Evolutionary conservation across 768 basidiomycete species (phyloP), one percentile per base, ranked within the genome.

Genomic region (Leccinum disarticulatum): DNA sequence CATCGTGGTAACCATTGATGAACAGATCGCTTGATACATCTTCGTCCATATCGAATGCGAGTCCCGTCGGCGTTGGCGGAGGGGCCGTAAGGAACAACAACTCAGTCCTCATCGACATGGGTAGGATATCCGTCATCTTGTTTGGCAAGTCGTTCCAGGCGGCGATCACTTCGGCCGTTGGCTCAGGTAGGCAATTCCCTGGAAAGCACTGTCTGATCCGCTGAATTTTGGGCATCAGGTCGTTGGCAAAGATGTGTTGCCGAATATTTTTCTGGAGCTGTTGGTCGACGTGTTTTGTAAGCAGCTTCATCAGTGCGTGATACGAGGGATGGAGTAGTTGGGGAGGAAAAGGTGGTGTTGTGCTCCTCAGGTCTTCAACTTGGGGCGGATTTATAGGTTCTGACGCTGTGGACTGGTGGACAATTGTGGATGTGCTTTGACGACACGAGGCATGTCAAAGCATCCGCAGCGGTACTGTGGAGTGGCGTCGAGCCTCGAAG

Each of bases 111-210:
- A 58, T 47, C 3, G 55, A 58, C 55, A 59, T 50, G 4, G 68
- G 46, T n/a, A 64, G 28, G 53, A 49, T 36, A 14, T 63, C 52
- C 28, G 52, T 19, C 6, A 14, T 73, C 7, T 52, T 11, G 19
- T 73, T 73, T n/a, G 73, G 73, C 31, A 72, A n/a, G 36, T 62
- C 55, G 8, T 54, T 46, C 72, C 72, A 73, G 13, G 64, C 63
- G n/a, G 58, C 64, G 49, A n/a, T 59, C 38, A 69, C 55, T 31
- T 58, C 35, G 14, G 38, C 52, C 15, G 58, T 52, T n/a, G 73
- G 68, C 0, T 47, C 10, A 5, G 70, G 72, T 5, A 73, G 61
- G 25, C 0, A 36, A 22, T 11, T 28, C 2, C 49, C 60, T 6
- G 43, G 17, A 57, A 73, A 69, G 47, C 53, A 67, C n/a, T 38